phyloP scores from a whole-genome alignment of 768 basidiomycete species.

The button mushroom (Agaricus bisporus) region DNA sequence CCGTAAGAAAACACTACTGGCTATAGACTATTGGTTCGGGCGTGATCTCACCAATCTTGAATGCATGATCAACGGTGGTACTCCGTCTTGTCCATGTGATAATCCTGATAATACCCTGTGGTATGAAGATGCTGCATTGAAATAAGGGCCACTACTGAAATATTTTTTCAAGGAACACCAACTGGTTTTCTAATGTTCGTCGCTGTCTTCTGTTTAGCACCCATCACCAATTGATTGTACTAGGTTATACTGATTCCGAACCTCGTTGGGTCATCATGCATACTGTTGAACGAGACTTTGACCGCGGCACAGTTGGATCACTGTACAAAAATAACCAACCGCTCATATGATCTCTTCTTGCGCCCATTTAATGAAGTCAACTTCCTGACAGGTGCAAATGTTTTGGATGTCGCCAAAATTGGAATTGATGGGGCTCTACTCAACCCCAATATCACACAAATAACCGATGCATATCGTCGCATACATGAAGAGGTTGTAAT shows the following conservation, averaged over 20 bases:
- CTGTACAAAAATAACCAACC: constrained; percentile 44
- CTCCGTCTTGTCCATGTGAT: constrained; percentile 45
- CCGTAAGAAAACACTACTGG: constrained; percentile 34
- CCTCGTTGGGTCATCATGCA: constrained; percentile 49
- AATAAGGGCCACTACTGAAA: not conserved
- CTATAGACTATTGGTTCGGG: constrained; percentile 60
- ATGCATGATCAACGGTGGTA: constrained; percentile 53
- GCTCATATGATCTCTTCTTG: constrained; percentile 45
- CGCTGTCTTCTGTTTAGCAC: not conserved
- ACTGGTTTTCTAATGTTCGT: constrained; percentile 58
- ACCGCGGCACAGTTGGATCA: constrained; percentile 32
- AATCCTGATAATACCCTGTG: constrained; percentile 40
- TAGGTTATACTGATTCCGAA: constrained; percentile 59
- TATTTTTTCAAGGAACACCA: constrained; percentile 45
- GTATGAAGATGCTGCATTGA: constrained; percentile 15
- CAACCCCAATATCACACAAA: constrained; percentile 34
- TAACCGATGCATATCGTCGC: constrained; percentile 42
- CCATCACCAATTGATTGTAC: not conserved
- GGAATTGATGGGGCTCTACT: constrained; percentile 47
- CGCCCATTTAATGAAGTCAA: constrained; percentile 37
- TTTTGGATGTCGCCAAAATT: constrained; percentile 58
- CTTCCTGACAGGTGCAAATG: constrained; percentile 58
- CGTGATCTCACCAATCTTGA: constrained; percentile 48
- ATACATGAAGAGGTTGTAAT: constrained; percentile 51
- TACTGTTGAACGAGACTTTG: constrained; percentile 46